Evolutionary conservation across 495 filamentous ascomycete species (phyloP).

Genomic region (Lophiotrema nucula): DNA sequence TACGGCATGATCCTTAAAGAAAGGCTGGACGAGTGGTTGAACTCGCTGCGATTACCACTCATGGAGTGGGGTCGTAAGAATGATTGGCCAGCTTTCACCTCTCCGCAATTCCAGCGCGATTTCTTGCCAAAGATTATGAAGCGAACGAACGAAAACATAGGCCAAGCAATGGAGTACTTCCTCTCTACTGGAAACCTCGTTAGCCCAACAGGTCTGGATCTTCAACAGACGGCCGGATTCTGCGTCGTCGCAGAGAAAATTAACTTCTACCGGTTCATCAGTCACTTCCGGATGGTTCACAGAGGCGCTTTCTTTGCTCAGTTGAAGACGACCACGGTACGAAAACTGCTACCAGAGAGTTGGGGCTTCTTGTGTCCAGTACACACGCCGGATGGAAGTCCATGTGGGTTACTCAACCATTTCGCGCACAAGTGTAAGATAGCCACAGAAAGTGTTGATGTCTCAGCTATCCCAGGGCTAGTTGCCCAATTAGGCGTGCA

Average conservation of each 20-base stretch:
- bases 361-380: constrained; percentile 98
- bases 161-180: constrained; percentile 86
- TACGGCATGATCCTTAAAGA: constrained; percentile 97
- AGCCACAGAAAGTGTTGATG: constrained; percentile 66
- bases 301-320: constrained; percentile 98
- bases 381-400: constrained; percentile 93
- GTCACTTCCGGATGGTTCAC: constrained; percentile 98
- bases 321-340: constrained; percentile 92
- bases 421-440: constrained; percentile 94
- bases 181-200: constrained; percentile 91
- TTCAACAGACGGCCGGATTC: constrained; percentile 92
- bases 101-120: constrained; percentile 69
- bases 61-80: constrained; percentile 71
- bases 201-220: constrained; percentile 85
- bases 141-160: constrained; percentile 83
- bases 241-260: constrained; percentile 97
- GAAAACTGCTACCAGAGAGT: constrained; percentile 92
- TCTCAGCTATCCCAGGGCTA: constrained; percentile 66
- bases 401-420: constrained; percentile 94
- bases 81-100: constrained; percentile 62
- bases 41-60: constrained; percentile 58
- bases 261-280: constrained; percentile 98
- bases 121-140: constrained; percentile 74
- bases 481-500: constrained; percentile 76
- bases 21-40: constrained; percentile 81